Evolutionary conservation across 495 filamentous ascomycete genomes (phyloP).

Genomic region (Thozetella sp.): DNA sequence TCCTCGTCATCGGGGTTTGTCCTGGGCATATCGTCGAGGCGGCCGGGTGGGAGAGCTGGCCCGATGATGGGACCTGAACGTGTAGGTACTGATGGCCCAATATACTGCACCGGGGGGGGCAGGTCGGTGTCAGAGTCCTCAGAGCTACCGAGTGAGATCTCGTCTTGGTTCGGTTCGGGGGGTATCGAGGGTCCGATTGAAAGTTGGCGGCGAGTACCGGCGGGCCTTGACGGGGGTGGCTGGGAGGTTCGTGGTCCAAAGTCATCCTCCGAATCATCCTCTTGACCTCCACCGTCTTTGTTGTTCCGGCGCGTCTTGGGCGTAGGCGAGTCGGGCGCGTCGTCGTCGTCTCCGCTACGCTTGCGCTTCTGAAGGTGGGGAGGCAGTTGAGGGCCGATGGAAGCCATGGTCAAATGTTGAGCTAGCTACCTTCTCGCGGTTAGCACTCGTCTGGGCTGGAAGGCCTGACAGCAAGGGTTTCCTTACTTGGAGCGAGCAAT

Average conservation of each 20-base stretch:
- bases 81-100: neutral
- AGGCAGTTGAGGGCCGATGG: slow-evolving; percentile 52
- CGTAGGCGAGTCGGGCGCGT: slow-evolving; percentile 27
- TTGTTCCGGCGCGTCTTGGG: slow-evolving; percentile 36
- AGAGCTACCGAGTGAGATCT: slow-evolving; percentile 22
- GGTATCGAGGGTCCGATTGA: slow-evolving; percentile 36
- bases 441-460: neutral
- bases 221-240: slow-evolving; percentile 10
- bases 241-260: slow-evolving; percentile 34
- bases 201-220: slow-evolving; percentile 7
- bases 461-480: no score
- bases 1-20: slow-evolving; percentile 11
- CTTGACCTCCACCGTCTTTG: slow-evolving; percentile 34
- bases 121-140: slow-evolving; percentile 9
- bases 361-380: slow-evolving; percentile 55
- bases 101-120: neutral
- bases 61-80: neutral
- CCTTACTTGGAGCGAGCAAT: no score
- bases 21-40: neutral
- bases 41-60: neutral
- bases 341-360: slow-evolving; percentile 45
- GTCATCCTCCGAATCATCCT: slow-evolving; percentile 31
- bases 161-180: slow-evolving; percentile 25
- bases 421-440: neutral
- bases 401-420: slow-evolving; percentile 33